These are phyloP conservation scores for Cordyceps fumosorosea DNA, from an alignment of 2,329 filamentous ascomycete species.

Conservation along the genomic window DNA sequence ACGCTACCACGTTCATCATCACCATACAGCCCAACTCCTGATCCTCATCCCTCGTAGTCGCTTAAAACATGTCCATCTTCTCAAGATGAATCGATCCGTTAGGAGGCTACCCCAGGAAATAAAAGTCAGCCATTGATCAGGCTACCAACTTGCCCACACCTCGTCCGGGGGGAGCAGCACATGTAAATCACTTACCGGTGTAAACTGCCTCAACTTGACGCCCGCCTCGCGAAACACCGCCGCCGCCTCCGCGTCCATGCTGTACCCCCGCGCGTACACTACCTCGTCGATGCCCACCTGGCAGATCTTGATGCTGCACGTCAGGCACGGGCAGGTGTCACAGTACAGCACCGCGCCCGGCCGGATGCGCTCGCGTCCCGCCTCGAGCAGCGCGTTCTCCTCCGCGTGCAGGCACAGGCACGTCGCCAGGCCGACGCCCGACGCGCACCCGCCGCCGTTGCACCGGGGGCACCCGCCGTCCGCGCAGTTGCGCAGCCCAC, in stretches of 20 bases:
- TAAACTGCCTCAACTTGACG: slow-evolving; percentile 79
- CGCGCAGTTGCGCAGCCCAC: slow-evolving; percentile 81
- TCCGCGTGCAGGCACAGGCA: slow-evolving; percentile 97
- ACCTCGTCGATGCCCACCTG: slow-evolving; percentile 95
- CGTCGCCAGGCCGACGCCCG: slow-evolving; percentile 70
- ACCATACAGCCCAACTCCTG: not conserved
- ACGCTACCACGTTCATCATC: not conserved
- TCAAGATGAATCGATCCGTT: slow-evolving; percentile 60
- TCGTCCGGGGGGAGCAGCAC: not conserved
- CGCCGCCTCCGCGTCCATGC: slow-evolving; percentile 84
- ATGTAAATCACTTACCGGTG: slow-evolving; percentile 54
- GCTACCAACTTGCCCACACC: not conserved
- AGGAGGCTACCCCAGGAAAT: slow-evolving; percentile 40
- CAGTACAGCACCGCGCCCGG: slow-evolving; percentile 83
- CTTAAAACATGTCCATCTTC: slow-evolving; percentile 37
- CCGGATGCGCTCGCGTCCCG: slow-evolving; percentile 81
- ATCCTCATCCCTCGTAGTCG: not conserved
- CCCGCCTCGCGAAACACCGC: slow-evolving; percentile 78
- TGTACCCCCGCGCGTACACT: slow-evolving; percentile 88
- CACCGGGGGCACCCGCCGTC: slow-evolving; percentile 87
- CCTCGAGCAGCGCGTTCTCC: slow-evolving; percentile 93
- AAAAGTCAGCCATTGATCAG: not conserved
- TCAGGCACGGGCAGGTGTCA: slow-evolving; percentile 93
- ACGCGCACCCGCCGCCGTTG: slow-evolving; percentile 61
- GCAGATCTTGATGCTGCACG: slow-evolving; percentile 96